Conservation (phyloP, 805 yeast genomes). For the Helenozyma rhizophorensis region DNA sequence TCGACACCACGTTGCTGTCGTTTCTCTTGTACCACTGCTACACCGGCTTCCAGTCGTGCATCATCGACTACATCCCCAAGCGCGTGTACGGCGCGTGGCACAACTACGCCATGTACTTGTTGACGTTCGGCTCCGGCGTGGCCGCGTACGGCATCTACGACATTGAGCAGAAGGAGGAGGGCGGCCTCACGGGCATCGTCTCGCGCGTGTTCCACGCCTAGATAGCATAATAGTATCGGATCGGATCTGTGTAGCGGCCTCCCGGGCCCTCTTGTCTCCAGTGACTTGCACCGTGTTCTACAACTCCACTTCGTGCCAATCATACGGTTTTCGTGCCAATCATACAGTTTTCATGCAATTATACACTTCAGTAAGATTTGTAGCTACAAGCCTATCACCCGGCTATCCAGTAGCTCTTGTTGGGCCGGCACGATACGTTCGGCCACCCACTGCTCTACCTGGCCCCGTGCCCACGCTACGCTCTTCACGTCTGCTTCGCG, state of each 20-base stretch:
- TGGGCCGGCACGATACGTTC: too few relatives aligned
- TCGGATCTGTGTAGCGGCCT: too few relatives aligned
- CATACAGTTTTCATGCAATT: too few relatives aligned
- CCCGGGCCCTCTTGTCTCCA: too few relatives aligned
- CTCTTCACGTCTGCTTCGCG: slow-evolving; percentile 19
- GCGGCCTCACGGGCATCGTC: slow-evolving; percentile 55
- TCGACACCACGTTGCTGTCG: slow-evolving; percentile 56
- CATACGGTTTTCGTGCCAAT: too few relatives aligned
- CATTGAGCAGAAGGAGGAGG: slow-evolving; percentile 56
- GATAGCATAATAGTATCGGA: too few relatives aligned
- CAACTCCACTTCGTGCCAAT: too few relatives aligned
- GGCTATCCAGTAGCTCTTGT: too few relatives aligned
- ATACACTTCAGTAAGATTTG: too few relatives aligned
- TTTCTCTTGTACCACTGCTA: slow-evolving; percentile 59
- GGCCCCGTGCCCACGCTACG: background rate
- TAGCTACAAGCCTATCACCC: too few relatives aligned
- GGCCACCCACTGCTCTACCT: background rate
- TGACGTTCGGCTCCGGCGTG: slow-evolving; percentile 60
- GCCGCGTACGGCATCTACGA: slow-evolving; percentile 69
- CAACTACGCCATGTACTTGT: slow-evolving; percentile 52
- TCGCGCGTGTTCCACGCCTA: slow-evolving; percentile 37
- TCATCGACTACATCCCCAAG: slow-evolving; percentile 71
- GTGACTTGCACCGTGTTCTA: too few relatives aligned
- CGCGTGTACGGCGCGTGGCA: slow-evolving; percentile 70
- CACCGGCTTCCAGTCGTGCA: slow-evolving; percentile 74